A percentile compares a stretch with the other conserved stretches of the same genome.
Conservation (phyloP, 2,329 filamentous ascomycete genomes). For the Microcyclospora tardicrescens region DNA sequence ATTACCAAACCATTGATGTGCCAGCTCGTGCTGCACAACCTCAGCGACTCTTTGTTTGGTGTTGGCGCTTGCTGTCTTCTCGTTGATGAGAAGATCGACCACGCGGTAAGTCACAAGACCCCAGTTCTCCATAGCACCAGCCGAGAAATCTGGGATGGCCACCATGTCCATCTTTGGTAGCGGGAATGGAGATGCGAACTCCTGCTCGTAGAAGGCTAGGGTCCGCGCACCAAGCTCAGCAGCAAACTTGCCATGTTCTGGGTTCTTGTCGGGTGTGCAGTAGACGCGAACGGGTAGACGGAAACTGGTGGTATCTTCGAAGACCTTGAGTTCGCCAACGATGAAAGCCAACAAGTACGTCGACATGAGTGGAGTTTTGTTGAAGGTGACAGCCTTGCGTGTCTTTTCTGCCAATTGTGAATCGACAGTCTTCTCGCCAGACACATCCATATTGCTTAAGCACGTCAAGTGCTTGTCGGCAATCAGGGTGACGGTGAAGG, state of each 20-base stretch:
- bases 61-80: constrained; percentile 77
- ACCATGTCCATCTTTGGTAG: constrained; percentile 95
- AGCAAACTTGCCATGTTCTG: constrained; percentile 83
- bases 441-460: constrained; percentile 93
- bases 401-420: constrained; percentile 49
- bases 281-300: constrained; percentile 89
- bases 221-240: constrained; percentile 80
- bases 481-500: constrained; percentile 80
- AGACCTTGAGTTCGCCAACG: constrained; percentile 83
- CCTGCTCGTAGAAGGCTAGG: constrained; percentile 87
- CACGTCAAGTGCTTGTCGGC: constrained; percentile 86
- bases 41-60: constrained; percentile 89
- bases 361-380: constrained; percentile 85
- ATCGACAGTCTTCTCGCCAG: constrained; percentile 59
- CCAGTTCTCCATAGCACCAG: constrained; percentile 98
- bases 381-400: constrained; percentile 84
- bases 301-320: constrained; percentile 74
- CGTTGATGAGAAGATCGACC: constrained; percentile 79
- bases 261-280: constrained; percentile 76
- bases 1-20: constrained; percentile 98
- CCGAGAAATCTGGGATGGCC: constrained; percentile 88
- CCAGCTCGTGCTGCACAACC: constrained; percentile 91
- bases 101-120: constrained; percentile 89
- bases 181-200: constrained; percentile 76
- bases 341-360: constrained; percentile 93